Percentiles rank a stretch among this genome's conserved stretches.
Evolutionary conservation across 257 asterid genomes (phyloP).

Genomic region (Agastache rugosa): DNA sequence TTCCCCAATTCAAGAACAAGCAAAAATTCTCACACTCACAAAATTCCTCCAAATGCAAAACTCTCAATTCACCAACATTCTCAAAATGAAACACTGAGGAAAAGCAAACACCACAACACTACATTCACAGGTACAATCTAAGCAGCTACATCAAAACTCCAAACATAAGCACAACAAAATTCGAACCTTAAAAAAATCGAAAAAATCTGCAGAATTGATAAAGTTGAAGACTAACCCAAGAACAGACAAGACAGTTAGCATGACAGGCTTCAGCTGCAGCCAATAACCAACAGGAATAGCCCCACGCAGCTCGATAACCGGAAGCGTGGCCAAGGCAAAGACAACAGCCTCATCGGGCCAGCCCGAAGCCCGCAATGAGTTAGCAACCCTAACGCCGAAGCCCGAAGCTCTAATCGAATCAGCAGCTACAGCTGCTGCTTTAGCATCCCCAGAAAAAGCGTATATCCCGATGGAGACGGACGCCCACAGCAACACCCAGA

Average conservation of each 20-base stretch:
- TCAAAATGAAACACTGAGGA: background rate
- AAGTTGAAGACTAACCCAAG: conserved; percentile 67
- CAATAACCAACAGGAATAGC: conserved; percentile 93
- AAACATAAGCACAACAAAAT: conserved; percentile 1
- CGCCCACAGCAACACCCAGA: conserved; percentile 79
- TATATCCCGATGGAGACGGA: conserved; percentile 72
- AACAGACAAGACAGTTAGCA: conserved; percentile 62
- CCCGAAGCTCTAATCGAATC: conserved; percentile 78
- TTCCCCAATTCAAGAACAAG: background rate
- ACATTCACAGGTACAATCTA: background rate
- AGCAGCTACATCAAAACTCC: background rate
- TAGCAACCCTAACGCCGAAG: conserved; percentile 73
- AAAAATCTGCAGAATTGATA: background rate
- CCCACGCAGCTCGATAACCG: conserved; percentile 89
- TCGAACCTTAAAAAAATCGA: background rate
- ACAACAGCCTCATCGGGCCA: conserved; percentile 85
- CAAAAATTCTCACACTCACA: background rate
- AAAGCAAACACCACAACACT: background rate
- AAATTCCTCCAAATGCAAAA: background rate
- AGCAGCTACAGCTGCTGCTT: conserved; percentile 54
- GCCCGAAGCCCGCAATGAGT: conserved; percentile 67
- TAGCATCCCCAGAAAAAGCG: conserved; percentile 73
- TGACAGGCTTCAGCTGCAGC: conserved; percentile 69
- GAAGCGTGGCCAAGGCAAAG: conserved; percentile 80
- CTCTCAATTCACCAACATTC: background rate